Evolutionary conservation across 331 rosid genomes (phyloP).

Genomic region (Quercus phellos): DNA sequence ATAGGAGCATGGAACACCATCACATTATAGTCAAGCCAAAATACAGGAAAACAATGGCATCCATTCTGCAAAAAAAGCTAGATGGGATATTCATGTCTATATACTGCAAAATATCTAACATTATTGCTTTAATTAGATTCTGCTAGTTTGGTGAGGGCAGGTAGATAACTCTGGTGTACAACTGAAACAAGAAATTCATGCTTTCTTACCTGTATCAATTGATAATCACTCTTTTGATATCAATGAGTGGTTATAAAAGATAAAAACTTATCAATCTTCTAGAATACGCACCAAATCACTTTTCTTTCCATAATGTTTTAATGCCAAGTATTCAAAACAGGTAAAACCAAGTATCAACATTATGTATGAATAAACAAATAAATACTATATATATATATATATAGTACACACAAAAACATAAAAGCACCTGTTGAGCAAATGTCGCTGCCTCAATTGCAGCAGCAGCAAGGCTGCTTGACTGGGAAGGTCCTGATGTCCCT

Average conservation of each 20-base stretch:
- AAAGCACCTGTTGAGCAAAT: conserved; percentile 86
- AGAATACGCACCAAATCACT: no score
- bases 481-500: conserved; percentile 72
- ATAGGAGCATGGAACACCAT: conserved; percentile 6
- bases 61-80: not conserved
- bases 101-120: not conserved
- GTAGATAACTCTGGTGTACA: not conserved
- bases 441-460: conserved; percentile 99
- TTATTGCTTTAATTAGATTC: not conserved
- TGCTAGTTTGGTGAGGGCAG: not conserved
- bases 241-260: not conserved
- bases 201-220: not conserved
- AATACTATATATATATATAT: not conserved
- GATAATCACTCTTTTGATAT: not conserved
- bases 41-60: not conserved
- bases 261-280: not conserved
- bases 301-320: not conserved
- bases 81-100: not conserved
- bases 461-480: conserved; percentile 94
- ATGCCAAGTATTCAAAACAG: not conserved
- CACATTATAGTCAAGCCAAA: not conserved
- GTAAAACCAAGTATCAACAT: not conserved
- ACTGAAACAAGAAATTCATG: not conserved
- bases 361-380: not conserved
- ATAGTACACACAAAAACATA: not conserved